Evolutionary conservation across 768 basidiomycete genomes (phyloP), one percentile per base, ranked within the genome.

Genomic region (Auricularia cornea): DNA sequence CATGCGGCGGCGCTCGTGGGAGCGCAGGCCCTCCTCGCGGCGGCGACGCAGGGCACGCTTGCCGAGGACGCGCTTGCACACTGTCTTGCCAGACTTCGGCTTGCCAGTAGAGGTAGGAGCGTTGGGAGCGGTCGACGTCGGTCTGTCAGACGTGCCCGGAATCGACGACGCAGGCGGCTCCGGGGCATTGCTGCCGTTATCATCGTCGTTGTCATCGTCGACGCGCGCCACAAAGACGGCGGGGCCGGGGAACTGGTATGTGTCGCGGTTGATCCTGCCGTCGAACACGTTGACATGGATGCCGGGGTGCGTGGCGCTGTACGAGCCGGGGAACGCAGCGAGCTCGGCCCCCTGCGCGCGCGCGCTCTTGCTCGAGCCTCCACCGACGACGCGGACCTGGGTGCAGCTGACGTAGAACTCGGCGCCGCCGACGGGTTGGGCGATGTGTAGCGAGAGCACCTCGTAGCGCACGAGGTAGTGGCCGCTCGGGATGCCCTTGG

Each of bases 401-500:
- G 54, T 29, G 20, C 54, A 57, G 30, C 54, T 57, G 30, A 57
- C 28, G 54, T 57, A 57, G 28, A 29, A 57, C 54, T 57, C 54
- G 10, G 54, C 54, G 26, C 28, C 28, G 30, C 54, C 54, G 14
- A 57, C 16, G 54, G 26, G 12, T 10, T 26, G n/a, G 31, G 31
- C 59, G 31, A 30, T 60, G 32, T 60, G 59, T 10, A 60, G 35
- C 14, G 59, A 20, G 30, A 60, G 29, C 14, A 60, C 30, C 35
- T 44, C 40, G 59, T 38, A 30, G 29, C 35, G 59, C 16, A 60
- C 23, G 5, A 60, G 77, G 72, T 92, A 92, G 67, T 87, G 82
- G 3, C 90, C 90, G 2, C 86, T 74, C 2, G 83, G 78, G 62
- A 92, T 71, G 57, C 79, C 81, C 23, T 56, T 26, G 18, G 76